A percentile compares a stretch with the other conserved stretches of the same genome.
phyloP scores from a whole-genome alignment of 2,329 filamentous ascomycete genomes.

The Aureobasidium sp. region DNA sequence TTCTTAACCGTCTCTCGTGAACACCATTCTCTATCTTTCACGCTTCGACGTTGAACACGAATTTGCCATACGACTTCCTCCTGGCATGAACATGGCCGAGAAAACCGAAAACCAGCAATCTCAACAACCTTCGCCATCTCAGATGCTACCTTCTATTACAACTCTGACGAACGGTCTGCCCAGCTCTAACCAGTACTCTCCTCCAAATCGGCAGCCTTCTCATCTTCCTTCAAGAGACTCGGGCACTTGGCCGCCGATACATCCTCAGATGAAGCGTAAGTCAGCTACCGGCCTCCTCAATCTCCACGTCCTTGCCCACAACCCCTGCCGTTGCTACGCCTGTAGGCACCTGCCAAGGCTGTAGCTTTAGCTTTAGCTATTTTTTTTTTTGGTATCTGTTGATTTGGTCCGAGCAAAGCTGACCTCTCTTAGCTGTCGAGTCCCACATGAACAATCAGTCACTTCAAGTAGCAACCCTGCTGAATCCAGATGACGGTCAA shows the following conservation, averaged over 20 bases:
- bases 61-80: neutral
- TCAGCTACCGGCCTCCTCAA: neutral
- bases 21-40: slow-evolving; percentile 7
- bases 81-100: slow-evolving; percentile 15
- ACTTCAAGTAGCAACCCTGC: slow-evolving; percentile 43
- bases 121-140: slow-evolving; percentile 18
- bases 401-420: neutral
- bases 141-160: slow-evolving; percentile 29
- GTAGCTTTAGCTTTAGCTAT: neutral
- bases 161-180: slow-evolving; percentile 32
- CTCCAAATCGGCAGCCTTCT: slow-evolving; percentile 24
- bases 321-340: neutral
- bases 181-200: slow-evolving; percentile 25
- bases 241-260: slow-evolving; percentile 29
- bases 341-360: neutral
- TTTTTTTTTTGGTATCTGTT: neutral
- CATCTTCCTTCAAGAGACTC: slow-evolving; percentile 31
- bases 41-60: slow-evolving; percentile 11
- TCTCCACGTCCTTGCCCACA: neutral
- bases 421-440: neutral
- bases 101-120: slow-evolving; percentile 13
- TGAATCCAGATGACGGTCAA: slow-evolving; percentile 45
- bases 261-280: slow-evolving; percentile 34
- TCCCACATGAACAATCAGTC: slow-evolving; percentile 28
- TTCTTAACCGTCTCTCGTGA: slow-evolving; percentile 7